These are phyloP conservation scores for Diatrype stigma DNA, from an alignment of 2,329 filamentous ascomycete genomes.

Conservation along the genomic window DNA sequence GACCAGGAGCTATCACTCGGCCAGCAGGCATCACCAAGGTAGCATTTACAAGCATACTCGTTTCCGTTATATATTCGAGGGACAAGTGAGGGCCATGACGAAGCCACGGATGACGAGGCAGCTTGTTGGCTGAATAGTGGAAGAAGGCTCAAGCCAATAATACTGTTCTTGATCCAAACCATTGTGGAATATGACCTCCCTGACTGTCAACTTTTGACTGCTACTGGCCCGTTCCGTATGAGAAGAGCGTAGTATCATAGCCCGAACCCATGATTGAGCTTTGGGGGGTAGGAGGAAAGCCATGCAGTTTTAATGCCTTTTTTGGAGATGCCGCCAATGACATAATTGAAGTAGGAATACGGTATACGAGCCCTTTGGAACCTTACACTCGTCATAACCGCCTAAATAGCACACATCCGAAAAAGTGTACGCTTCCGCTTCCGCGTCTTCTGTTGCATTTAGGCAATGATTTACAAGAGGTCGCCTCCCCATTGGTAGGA, in stretches of 20 bases:
- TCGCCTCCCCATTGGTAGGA: not conserved
- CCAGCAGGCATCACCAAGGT: conserved; percentile 28
- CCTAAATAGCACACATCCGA: not conserved
- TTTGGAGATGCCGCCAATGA: too few species aligned
- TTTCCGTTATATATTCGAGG: conserved; percentile 21
- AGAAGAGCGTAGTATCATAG: not conserved
- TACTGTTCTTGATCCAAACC: conserved; percentile 5
- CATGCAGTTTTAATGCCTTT: not conserved
- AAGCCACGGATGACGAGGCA: too few species aligned
- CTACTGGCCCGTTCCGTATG: not conserved
- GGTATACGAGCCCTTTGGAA: too few species aligned
- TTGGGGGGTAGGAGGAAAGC: not conserved
- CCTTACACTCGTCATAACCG: not conserved
- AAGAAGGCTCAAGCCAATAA: conserved; percentile 8
- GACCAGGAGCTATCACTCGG: conserved; percentile 23
- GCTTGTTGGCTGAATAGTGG: conserved; percentile 2
- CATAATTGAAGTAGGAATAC: too few species aligned
- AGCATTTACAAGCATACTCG: conserved; percentile 30
- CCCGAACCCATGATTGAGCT: not conserved
- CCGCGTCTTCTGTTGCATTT: not conserved
- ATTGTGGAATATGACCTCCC: conserved; percentile 7
- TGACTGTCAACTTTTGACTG: too few species aligned
- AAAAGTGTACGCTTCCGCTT: not conserved
- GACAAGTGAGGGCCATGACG: conserved; percentile 10
- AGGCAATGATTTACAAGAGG: not conserved